Evolutionary conservation across 352 stramenopile species (phyloP), one percentile per base, ranked within the genome.

Genomic region (Pythium guiyangense): DNA sequence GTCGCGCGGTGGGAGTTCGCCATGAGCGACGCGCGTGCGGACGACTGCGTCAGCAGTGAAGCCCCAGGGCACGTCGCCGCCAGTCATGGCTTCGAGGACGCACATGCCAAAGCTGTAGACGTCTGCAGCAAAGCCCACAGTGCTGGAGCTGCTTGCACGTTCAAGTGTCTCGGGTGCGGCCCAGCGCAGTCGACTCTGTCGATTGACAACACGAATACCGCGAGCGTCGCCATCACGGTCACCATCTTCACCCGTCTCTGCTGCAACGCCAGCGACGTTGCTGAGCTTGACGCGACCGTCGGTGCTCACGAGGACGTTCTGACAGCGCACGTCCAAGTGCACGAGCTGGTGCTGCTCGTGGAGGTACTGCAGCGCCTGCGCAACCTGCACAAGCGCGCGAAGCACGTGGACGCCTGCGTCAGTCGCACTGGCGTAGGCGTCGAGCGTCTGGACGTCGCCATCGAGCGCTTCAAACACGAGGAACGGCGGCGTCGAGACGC

Each of bases 91-190:
- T 56, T 91, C 80, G 39, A 88, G 22, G 15, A 88, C 50, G 18
- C 72, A 85, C 73, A 91, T 84, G 31, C 74, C 80, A 53, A 91
- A 74, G 8, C 76, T 69, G 54, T 85, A 91, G 25, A 91, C 70
- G 46, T 91, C 80, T 11, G 69, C 34, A 9, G 44, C 9, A 25
- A 62, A 61, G 11, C 44, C 37, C 14, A 63, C n/a, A 0, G n/a
- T n/a, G n/a, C 10, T 43, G 46, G 53, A n/a, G n/a, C n/a, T 49
- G 56, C 6, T 31, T 25, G 11, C 20, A 6, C 83, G 42, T 18
- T 43, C 37, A 10, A 61, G 26, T 75, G 47, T 53, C 46, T 91
- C 80, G 0, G 80, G 76, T 11, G 80, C 68, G 46, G 71, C 67
- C 80, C 80, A 91, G 26, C 76, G 69, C 20, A 88, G 52, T 26